Evolutionary conservation across 345 rosid species (phyloP).

Genomic region (Raphanus sativus): DNA sequence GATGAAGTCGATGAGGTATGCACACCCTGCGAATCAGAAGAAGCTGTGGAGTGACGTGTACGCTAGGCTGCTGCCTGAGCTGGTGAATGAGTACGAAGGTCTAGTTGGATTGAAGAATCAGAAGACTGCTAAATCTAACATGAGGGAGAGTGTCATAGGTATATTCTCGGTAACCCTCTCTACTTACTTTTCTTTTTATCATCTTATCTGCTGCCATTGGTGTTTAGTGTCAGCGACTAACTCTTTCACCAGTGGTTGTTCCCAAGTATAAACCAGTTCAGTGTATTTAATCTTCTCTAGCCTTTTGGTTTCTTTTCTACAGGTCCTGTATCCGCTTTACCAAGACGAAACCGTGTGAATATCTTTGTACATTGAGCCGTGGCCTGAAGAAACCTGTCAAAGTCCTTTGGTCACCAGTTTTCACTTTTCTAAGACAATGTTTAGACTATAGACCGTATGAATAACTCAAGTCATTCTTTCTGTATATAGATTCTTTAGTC

Average conservation of each 20-base stretch:
- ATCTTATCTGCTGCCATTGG: slow-evolving; percentile 1
- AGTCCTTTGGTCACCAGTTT: slow-evolving; percentile 34
- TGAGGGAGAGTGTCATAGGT: slow-evolving; percentile 24
- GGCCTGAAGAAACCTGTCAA: slow-evolving; percentile 43
- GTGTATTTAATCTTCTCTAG: slow-evolving; percentile 9
- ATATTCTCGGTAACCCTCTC: slow-evolving; percentile 35
- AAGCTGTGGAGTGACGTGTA: slow-evolving; percentile 62
- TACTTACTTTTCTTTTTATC: neutral
- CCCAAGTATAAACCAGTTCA: slow-evolving; percentile 9
- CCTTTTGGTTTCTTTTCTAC: slow-evolving; percentile 51
- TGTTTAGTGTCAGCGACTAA: neutral
- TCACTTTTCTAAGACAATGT: neutral
- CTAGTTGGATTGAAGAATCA: slow-evolving; percentile 48
- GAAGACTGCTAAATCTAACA: slow-evolving; percentile 39
- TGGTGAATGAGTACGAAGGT: slow-evolving; percentile 53
- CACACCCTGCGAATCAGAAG: slow-evolving; percentile 52
- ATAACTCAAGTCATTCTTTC: slow-evolving; percentile 21
- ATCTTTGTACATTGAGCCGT: slow-evolving; percentile 60
- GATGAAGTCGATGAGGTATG: slow-evolving; percentile 76
- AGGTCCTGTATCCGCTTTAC: slow-evolving; percentile 65
- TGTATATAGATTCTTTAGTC: slow-evolving; percentile 29
- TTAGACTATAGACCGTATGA: neutral
- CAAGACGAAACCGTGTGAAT: slow-evolving; percentile 61
- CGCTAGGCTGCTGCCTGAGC: slow-evolving; percentile 52
- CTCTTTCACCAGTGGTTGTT: slow-evolving; percentile 5